These are phyloP conservation scores for Collybiopsis luxurians DNA, from an alignment of 768 basidiomycete species.

Conservation along the genomic window DNA sequence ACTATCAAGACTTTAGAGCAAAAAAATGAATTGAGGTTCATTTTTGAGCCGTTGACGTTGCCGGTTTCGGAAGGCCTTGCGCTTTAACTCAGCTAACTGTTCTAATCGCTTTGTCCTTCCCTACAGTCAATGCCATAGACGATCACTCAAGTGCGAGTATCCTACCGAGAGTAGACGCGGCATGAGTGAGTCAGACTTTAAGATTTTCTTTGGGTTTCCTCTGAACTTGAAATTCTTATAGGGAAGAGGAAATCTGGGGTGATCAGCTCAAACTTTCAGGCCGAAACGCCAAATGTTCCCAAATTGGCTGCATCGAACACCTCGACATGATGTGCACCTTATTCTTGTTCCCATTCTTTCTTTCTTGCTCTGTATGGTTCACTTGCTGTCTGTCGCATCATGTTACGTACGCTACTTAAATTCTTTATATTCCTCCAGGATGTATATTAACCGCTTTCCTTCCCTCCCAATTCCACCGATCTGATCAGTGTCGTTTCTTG, in stretches of 20 bases:
- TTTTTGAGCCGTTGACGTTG: too few species aligned
- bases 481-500: constrained; percentile 8
- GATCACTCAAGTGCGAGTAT: constrained; percentile 69
- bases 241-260: constrained; percentile 36
- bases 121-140: constrained; percentile 68
- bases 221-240: too few species aligned
- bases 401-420: constrained; percentile 4
- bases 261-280: not conserved
- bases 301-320: not conserved
- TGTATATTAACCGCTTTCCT: not conserved
- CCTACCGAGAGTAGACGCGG: constrained; percentile 70
- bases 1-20: not conserved
- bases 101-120: constrained; percentile 19
- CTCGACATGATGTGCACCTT: not conserved
- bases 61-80: too few species aligned
- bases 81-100: constrained; percentile 7
- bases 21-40: too few species aligned
- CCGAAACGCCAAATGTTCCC: not conserved
- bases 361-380: not conserved
- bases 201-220: too few species aligned
- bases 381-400: too few species aligned
- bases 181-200: constrained; percentile 34
- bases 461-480: constrained; percentile 1
- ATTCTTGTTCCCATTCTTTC: not conserved
- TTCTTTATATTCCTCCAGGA: constrained; percentile 4